Conservation (phyloP, 352 stramenopile genomes). For the Globisporangium nodosum region DNA sequence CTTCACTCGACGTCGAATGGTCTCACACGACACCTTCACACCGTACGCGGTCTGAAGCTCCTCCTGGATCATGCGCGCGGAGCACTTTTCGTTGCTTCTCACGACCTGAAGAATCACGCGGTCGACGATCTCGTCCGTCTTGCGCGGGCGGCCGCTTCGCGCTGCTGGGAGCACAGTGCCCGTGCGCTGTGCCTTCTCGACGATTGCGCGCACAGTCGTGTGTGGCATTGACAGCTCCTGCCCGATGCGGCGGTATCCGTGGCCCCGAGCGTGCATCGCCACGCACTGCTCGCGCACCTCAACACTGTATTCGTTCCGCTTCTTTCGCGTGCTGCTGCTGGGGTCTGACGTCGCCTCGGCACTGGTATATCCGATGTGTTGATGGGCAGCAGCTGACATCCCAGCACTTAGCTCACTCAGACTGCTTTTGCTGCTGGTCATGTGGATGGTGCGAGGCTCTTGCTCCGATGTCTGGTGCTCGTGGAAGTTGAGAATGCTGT, state of each 20-base stretch:
- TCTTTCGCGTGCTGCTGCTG: conserved; percentile 17
- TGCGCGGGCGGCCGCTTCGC: conserved; percentile 51
- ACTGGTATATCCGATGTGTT: neutral
- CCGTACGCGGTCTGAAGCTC: conserved; percentile 38
- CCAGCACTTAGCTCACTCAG: neutral
- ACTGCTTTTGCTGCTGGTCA: neutral
- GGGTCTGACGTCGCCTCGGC: neutral
- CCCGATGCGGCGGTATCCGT: conserved; percentile 57
- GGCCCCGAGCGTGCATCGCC: conserved; percentile 34
- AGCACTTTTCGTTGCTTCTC: conserved; percentile 50
- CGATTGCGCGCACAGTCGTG: conserved; percentile 66
- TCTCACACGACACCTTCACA: conserved; percentile 64
- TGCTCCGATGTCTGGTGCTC: neutral
- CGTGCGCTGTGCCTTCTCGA: conserved; percentile 55
- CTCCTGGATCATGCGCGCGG: conserved; percentile 51
- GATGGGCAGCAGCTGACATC: neutral
- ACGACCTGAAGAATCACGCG: conserved; percentile 62
- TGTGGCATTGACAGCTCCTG: conserved; percentile 59
- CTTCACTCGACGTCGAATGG: conserved; percentile 58
- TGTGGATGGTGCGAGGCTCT: neutral
- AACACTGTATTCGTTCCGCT: conserved; percentile 53
- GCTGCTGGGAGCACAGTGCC: conserved; percentile 38
- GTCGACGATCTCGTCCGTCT: conserved; percentile 60
- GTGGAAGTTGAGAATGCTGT: conserved; percentile 9
- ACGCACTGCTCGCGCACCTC: conserved; percentile 54